These are phyloP conservation scores for Knoxdaviesia proteae DNA, from an alignment of 2,329 filamentous ascomycete genomes.

Conservation along the genomic window DNA sequence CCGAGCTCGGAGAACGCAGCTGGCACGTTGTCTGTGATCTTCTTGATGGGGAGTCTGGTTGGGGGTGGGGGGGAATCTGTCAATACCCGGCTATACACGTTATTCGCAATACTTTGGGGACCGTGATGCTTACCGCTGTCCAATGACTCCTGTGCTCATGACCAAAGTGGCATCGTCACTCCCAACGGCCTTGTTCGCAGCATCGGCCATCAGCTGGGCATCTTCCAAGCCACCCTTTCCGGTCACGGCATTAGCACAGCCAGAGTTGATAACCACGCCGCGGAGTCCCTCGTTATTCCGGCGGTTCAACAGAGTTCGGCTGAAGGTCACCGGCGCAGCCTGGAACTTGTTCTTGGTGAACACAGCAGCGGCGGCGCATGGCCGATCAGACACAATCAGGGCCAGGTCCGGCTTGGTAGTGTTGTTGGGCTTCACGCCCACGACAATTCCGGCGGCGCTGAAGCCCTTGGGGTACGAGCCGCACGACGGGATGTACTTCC, in stretches of 20 bases:
- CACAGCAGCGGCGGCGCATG: conserved; percentile 74
- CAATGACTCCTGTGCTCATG: conserved; percentile 97
- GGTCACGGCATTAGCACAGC: conserved; percentile 92
- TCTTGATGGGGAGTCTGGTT: conserved; percentile 61
- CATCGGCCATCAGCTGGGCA: conserved; percentile 61
- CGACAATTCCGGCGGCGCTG: conserved; percentile 65
- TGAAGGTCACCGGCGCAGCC: conserved; percentile 81
- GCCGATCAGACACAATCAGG: conserved; percentile 65
- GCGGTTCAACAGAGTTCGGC: conserved; percentile 46
- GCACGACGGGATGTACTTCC: conserved; percentile 69
- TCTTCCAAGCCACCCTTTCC: conserved; percentile 78
- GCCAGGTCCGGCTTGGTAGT: conserved; percentile 81
- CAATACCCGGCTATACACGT: neutral
- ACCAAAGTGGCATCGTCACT: conserved; percentile 49
- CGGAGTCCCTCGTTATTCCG: conserved; percentile 49
- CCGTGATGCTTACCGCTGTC: conserved; percentile 43
- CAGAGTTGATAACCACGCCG: conserved; percentile 80
- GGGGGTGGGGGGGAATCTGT: neutral
- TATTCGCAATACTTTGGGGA: conserved; percentile 5
- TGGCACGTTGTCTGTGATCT: conserved; percentile 70
- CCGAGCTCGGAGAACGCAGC: conserved; percentile 52
- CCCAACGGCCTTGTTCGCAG: conserved; percentile 45
- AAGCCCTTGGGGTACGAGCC: conserved; percentile 88
- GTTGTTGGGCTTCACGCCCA: conserved; percentile 85
- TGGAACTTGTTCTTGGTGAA: conserved; percentile 99